phyloP scores from a whole-genome alignment of 805 yeast genomes.

The Soucietia sequanensis region DNA sequence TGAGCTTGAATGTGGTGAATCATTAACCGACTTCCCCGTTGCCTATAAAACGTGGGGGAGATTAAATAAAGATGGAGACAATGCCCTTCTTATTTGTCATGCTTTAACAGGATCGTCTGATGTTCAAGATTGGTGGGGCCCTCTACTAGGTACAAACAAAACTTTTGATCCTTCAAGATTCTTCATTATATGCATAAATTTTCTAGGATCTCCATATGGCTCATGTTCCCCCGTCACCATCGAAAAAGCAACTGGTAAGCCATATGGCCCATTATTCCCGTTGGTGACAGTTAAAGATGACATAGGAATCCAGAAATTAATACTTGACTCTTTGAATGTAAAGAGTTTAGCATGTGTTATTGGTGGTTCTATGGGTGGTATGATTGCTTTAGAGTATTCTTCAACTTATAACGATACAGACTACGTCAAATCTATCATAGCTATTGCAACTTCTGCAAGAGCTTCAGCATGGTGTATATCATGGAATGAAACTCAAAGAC shows the following conservation, averaged over 20 bases:
- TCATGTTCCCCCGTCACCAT: conserved; percentile 85
- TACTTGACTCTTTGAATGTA: conserved; percentile 81
- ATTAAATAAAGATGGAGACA: conserved; percentile 64
- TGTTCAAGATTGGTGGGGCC: conserved; percentile 99
- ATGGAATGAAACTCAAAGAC: conserved; percentile 99
- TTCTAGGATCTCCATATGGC: conserved; percentile 97
- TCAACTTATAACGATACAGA: conserved; percentile 55
- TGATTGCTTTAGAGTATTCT: conserved; percentile 89
- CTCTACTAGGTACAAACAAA: conserved; percentile 76
- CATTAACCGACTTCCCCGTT: conserved; percentile 71
- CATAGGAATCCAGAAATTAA: conserved; percentile 70
- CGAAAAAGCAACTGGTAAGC: conserved; percentile 71
- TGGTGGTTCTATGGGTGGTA: conserved; percentile 99
- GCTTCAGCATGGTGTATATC: conserved; percentile 99
- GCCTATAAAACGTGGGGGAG: conserved; percentile 97
- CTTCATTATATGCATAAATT: conserved; percentile 83
- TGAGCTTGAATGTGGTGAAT: conserved; percentile 79
- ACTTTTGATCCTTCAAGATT: conserved; percentile 91
- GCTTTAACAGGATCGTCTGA: conserved; percentile 96
- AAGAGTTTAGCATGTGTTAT: conserved; percentile 76
- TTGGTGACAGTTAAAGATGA: conserved; percentile 93
- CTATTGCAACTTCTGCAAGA: conserved; percentile 90
- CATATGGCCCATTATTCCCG: conserved; percentile 95
- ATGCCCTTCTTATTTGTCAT: conserved; percentile 89
- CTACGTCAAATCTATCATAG: conserved; percentile 71